A percentile compares a stretch with the other conserved stretches of the same genome.
These are phyloP conservation scores for Fraxinus quadrangulata DNA, from an alignment of 257 asterid species.

Conservation along the genomic window DNA sequence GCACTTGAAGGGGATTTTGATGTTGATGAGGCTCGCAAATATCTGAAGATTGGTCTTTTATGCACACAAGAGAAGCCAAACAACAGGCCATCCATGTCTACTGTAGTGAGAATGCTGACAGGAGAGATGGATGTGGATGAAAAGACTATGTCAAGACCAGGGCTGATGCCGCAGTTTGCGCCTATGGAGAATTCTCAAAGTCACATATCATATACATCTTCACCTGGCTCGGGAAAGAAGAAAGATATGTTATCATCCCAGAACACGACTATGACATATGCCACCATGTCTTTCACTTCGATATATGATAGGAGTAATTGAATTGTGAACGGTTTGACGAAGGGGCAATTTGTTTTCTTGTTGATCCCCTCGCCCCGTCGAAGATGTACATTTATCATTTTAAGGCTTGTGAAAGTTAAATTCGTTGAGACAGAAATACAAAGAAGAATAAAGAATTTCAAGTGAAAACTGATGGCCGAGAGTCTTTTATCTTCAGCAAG, in stretches of 20 bases:
- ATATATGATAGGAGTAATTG: slow-evolving; percentile 56
- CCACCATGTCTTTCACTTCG: slow-evolving; percentile 63
- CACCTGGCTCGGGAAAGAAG: slow-evolving; percentile 32
- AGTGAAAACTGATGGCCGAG: too few relatives aligned
- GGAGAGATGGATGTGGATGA: slow-evolving; percentile 56
- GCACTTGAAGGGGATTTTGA: slow-evolving; percentile 38
- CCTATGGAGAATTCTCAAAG: slow-evolving; percentile 19
- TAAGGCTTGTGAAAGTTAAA: background rate
- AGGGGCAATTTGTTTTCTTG: too few relatives aligned
- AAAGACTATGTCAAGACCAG: slow-evolving; percentile 49
- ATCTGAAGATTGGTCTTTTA: slow-evolving; percentile 56
- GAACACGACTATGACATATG: slow-evolving; percentile 42
- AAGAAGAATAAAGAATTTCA: background rate
- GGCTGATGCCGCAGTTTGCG: slow-evolving; percentile 26
- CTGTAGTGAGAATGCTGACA: slow-evolving; percentile 54
- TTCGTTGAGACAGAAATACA: background rate
- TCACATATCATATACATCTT: slow-evolving; percentile 15
- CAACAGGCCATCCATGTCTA: slow-evolving; percentile 70
- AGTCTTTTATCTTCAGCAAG: too few relatives aligned
- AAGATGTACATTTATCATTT: background rate
- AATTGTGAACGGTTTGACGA: background rate
- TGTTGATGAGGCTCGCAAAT: slow-evolving; percentile 56
- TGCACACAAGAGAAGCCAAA: slow-evolving; percentile 74
- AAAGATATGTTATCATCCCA: slow-evolving; percentile 41
- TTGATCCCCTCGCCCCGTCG: too few relatives aligned